Percentiles rank a stretch among this genome's conserved stretches.
Conservation (phyloP, 257 asterid genomes). For the Schizonepeta tenuifolia region DNA sequence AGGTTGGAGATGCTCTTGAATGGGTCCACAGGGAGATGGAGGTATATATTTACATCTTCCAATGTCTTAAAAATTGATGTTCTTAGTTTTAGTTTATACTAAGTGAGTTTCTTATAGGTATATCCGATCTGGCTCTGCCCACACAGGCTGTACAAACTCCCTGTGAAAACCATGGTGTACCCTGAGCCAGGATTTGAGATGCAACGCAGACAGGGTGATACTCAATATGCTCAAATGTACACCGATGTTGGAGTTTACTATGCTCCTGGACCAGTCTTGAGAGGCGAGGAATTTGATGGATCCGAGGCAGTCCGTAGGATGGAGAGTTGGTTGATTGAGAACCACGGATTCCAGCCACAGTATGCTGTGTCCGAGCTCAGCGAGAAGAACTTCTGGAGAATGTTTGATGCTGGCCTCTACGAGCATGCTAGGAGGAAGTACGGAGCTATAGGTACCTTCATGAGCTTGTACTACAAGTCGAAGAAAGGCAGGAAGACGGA, state of each 20-base stretch:
- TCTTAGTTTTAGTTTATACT: constrained; percentile 18
- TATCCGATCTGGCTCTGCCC: constrained; percentile 99
- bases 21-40: constrained; percentile 92
- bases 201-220: constrained; percentile 84
- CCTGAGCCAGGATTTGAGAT: constrained; percentile 97
- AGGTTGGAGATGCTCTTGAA: constrained; percentile 92
- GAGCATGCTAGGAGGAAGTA: constrained; percentile 86
- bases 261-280: constrained; percentile 87
- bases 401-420: constrained; percentile 90
- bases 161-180: constrained; percentile 80
- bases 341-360: constrained; percentile 96
- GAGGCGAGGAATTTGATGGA: constrained; percentile 95
- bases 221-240: constrained; percentile 87
- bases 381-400: constrained; percentile 96
- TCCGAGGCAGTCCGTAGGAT: constrained; percentile 69
- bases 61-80: neutral
- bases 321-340: constrained; percentile 91
- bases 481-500: constrained; percentile 99
- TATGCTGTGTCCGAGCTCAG: constrained; percentile 88
- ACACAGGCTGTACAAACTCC: constrained; percentile 81
- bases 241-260: constrained; percentile 95
- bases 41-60: constrained; percentile 45
- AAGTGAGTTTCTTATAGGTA: constrained; percentile 57
- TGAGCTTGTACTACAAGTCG: constrained; percentile 91
- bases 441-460: constrained; percentile 87